Evolutionary conservation across 78 protist genomes (phyloP), one percentile per base, ranked within the genome.

Genomic region (Guillardia theta): DNA sequence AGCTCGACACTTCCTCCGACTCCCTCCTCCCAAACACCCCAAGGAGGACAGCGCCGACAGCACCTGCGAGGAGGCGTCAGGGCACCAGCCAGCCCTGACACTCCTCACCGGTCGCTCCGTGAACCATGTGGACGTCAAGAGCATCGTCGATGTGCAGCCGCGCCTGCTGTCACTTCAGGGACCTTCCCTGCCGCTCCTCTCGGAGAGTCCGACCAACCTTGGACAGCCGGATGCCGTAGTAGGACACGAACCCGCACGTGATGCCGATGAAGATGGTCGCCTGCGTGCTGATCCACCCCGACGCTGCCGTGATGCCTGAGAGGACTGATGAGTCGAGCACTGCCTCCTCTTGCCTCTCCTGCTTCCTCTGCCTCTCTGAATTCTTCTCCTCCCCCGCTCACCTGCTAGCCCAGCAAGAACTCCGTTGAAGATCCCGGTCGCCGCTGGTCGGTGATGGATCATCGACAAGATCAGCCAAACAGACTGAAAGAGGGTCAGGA

Each of bases 231-330:
- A 1, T 43, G 76, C 93, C 93, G 93, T 88, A 48, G 64, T 30
- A 88, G 64, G 47, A 22, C 43, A 30, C 93, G 36, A 88, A 22
- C 27, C 64, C 93, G 41, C 41, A 9, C 10, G 6, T 24, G 41
- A 33, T 19, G 8, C 30, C 8, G 37, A 2, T 3, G 19, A 80
- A 46, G 1, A 70, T 70, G 48, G 97, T 83, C 44, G 92, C 92
- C 95, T 94, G 97, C 6, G 92, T 36, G 64, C 80, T 64, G 87
- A 97, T 93, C 83, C 46, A 97, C 48, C 97, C 98, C 21, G 97
- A 93, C 9, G 97, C 97, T 22, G 98, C 97, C 9, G 98, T 97
- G 90, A 97, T 96, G 47, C 96, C 97, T n/a, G n/a, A n/a, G n/a
- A n/a, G n/a, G n/a, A n/a, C n/a, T n/a, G n/a, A n/a, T n/a, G n/a